Evolutionary conservation across 192 early-diverging fungal species (phyloP).

Genomic region (Jimgerdemannia flammicorona): DNA sequence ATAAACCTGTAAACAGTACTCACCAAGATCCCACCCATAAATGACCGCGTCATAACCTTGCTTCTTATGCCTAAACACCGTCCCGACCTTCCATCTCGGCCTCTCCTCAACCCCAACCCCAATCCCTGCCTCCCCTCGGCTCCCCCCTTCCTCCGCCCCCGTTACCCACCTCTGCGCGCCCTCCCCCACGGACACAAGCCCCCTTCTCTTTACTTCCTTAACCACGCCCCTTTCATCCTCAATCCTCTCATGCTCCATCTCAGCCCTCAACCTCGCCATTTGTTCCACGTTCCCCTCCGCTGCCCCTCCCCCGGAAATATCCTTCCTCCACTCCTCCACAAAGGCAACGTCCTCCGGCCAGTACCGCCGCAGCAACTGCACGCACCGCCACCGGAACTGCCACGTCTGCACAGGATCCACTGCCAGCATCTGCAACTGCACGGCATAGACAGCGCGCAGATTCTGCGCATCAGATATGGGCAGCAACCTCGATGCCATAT

Average conservation of each 20-base stretch:
- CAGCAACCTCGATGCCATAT: background rate
- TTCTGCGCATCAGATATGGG: background rate
- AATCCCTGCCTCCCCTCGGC: background rate
- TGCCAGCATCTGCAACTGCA: background rate
- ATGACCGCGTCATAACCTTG: slow-evolving; percentile 31
- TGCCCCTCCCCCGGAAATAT: too few species aligned
- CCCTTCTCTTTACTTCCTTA: background rate
- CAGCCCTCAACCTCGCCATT: background rate
- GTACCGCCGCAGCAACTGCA: background rate
- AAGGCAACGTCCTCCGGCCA: slow-evolving; percentile 4
- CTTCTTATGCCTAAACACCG: slow-evolving; percentile 28
- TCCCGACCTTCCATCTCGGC: slow-evolving; percentile 31
- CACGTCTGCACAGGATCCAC: background rate
- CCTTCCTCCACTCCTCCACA: background rate
- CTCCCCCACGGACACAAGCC: background rate
- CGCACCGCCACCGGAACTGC: background rate
- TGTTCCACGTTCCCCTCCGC: background rate
- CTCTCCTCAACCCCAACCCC: background rate
- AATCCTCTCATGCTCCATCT: background rate
- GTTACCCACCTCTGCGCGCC: background rate
- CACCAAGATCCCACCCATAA: slow-evolving; percentile 32
- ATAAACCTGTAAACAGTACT: too few species aligned
- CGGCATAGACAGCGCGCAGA: background rate
- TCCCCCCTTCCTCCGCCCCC: background rate
- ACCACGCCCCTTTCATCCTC: background rate